phyloP scores from a whole-genome alignment of 139 green algal genomes.

The Monoraphidium neglectum region DNA sequence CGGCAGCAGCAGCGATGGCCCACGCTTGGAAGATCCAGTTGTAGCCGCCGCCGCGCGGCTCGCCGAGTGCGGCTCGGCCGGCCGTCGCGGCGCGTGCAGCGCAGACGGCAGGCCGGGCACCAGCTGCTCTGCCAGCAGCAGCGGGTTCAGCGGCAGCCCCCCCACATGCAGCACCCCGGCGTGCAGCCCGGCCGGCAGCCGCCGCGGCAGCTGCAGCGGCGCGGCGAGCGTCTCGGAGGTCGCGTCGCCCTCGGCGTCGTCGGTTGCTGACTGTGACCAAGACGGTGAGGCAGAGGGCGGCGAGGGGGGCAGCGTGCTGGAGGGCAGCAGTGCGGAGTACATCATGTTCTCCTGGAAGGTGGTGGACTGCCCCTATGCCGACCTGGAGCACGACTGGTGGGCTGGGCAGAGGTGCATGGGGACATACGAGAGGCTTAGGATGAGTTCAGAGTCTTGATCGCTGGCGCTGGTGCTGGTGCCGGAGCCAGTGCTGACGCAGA shows the following conservation, averaged over 20 bases:
- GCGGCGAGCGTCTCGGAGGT: background rate
- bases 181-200: background rate
- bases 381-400: background rate
- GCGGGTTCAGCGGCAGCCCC: conserved; percentile 9
- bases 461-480: no score
- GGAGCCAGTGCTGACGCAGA: no score
- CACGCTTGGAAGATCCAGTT: no score
- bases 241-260: background rate
- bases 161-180: background rate
- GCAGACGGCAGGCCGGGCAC: no score
- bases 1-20: no score
- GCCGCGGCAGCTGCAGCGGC: background rate
- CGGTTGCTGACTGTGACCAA: background rate
- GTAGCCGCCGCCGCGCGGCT: no score
- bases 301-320: background rate
- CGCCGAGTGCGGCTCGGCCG: no score
- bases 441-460: no score
- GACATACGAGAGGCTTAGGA: no score
- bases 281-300: background rate
- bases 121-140: conserved; percentile 31
- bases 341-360: background rate
- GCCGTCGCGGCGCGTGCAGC: no score
- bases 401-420: background rate
- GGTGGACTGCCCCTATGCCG: background rate
- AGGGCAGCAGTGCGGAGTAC: background rate